phyloP scores from a whole-genome alignment of 495 filamentous ascomycete genomes.

The Xylaria castorea region DNA sequence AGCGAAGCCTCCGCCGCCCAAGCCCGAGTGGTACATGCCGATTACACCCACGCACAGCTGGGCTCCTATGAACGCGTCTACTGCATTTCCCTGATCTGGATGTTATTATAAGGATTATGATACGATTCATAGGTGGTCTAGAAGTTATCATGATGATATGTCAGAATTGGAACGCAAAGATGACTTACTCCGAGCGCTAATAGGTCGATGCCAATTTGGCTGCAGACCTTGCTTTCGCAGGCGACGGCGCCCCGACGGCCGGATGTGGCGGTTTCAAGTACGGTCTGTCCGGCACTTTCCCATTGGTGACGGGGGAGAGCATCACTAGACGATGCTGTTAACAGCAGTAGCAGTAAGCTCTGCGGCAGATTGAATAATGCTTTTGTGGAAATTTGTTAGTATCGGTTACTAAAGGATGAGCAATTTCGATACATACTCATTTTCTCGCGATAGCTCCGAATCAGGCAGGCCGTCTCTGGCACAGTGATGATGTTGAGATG shows the following conservation, averaged over 20 bases:
- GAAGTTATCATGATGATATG: neutral
- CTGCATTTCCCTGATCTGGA: constrained; percentile 65
- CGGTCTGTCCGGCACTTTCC: constrained; percentile 27
- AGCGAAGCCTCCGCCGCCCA: constrained; percentile 91
- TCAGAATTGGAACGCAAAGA: neutral
- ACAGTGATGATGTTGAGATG: neutral
- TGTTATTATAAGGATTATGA: constrained; percentile 11
- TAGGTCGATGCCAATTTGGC: constrained; percentile 74
- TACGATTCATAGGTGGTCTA: neutral
- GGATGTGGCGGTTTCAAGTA: constrained; percentile 30
- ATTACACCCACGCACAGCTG: constrained; percentile 78
- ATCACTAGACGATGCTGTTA: constrained; percentile 24
- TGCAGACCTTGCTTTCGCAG: constrained; percentile 77
- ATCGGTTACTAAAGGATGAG: neutral
- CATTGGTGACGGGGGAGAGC: constrained; percentile 31
- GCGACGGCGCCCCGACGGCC: constrained; percentile 73
- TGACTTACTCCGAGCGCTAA: constrained; percentile 62
- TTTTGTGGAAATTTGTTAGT: constrained; percentile 12
- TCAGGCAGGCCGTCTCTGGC: neutral
- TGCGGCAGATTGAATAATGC: constrained; percentile 27
- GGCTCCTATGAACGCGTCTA: constrained; percentile 76
- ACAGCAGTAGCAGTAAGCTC: constrained; percentile 32
- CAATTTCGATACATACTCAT: constrained; percentile 12
- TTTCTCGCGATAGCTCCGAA: neutral
- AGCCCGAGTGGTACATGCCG: constrained; percentile 88